Base-by-base conservation (phyloP, 345 rosid species). In the Citrus cavaleriei region DNA sequence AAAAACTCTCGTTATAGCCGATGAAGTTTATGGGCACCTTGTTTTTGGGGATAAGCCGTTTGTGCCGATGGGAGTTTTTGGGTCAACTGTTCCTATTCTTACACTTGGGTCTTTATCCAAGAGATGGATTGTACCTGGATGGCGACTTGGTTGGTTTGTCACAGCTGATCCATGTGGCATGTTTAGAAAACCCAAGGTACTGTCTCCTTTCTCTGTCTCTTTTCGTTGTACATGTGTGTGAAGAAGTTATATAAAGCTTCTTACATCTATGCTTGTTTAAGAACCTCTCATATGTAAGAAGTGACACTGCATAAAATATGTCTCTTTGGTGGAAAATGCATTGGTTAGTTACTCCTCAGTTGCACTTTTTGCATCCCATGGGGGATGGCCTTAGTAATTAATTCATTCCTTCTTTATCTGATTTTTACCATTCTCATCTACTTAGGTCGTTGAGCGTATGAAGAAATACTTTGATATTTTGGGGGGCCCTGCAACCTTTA, bases 121-220 rank as follows among this genome's bases (percentile, higher is more conserved):
- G 88, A 91, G 98, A 87, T 96, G 99, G 98, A 90, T 96, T 8
- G 98, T 91, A 58, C 97, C 99, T 7, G 98, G 99, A 37, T 96
- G 99, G 97, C 85, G 99, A 54, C 98, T 96, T 10, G 98, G 98
- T 28, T 96, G 98, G 99, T 90, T 93, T 8, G 99, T 92, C 61
- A 93, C 87, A 2, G 87, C 76, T 62, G 99, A 92, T 75, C 99
- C 98, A 58, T 82, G 84, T 71, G 91, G 91, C 84, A 86, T 79
- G 80, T 93, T 92, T 69, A 89, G 88, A 63, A 89, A 90, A 14
- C 93, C 95, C 42, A 93, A 92, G 99, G 99, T 93, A 42, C 37
- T 49, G n/a, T 74, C 54, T 93, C 35, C 42, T 57, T 30, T 76
- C 58, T 64, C 78, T 35, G 28, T 38, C 61, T 74, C 24, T 42